Conservation (phyloP, 2,329 filamentous ascomycete genomes). For the Aureobasidium sp. region DNA sequence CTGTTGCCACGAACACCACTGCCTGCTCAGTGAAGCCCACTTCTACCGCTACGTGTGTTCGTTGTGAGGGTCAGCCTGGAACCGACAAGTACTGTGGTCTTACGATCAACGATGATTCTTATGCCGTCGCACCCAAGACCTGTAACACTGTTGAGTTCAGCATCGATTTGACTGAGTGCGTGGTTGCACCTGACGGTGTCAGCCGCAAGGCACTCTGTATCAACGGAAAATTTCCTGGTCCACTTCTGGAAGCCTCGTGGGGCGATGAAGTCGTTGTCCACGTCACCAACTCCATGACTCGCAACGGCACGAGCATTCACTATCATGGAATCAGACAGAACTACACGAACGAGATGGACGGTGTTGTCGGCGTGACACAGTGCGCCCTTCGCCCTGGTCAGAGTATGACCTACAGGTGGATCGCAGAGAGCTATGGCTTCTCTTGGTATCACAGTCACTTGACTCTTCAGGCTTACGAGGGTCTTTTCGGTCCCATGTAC, state of each 20-base stretch:
- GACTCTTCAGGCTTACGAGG: constrained; percentile 33
- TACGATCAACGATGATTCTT: constrained; percentile 5
- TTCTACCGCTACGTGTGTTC: constrained; percentile 5
- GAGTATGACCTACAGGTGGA: constrained; percentile 27
- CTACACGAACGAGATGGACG: constrained; percentile 46
- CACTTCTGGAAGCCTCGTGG: constrained; percentile 7
- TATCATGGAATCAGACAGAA: constrained; percentile 41
- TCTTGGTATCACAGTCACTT: constrained; percentile 37
- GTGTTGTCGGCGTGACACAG: constrained; percentile 39
- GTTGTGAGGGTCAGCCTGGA: constrained; percentile 12
- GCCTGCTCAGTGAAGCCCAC: constrained; percentile 6
- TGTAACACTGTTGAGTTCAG: neutral
- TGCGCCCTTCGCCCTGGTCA: constrained; percentile 31
- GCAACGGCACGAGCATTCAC: constrained; percentile 41
- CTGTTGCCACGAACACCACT: constrained; percentile 10
- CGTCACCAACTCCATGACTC: constrained; percentile 26
- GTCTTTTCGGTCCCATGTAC: constrained; percentile 31
- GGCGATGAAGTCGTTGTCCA: constrained; percentile 29
- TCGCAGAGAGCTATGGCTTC: constrained; percentile 30
- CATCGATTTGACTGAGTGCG: constrained; percentile 9
- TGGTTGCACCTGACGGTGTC: constrained; percentile 4
- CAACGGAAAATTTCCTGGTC: constrained; percentile 10
- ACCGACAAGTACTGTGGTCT: constrained; percentile 11
- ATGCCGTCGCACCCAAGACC: constrained; percentile 7
- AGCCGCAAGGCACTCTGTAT: constrained; percentile 8